Base-by-base conservation (phyloP, 805 yeast genomes). In the Myxozyma sirexii region DNA sequence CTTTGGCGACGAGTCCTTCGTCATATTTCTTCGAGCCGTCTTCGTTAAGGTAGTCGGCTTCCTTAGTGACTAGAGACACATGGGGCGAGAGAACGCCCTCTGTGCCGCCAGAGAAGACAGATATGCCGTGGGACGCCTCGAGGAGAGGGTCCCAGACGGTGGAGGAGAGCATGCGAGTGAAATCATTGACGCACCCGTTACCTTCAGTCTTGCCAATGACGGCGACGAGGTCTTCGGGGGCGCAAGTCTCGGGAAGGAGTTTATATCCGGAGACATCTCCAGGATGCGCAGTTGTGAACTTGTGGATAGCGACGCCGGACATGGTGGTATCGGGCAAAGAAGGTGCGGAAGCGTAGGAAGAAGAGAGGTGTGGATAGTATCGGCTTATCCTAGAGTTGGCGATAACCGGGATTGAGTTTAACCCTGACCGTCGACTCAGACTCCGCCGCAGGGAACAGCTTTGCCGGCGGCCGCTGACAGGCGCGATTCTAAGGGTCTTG, bases 71-170 rank as follows among this genome's bases (percentile, higher is more conserved):
- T 21, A 62, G 54, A 33, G 64, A 55, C 8, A 62, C 65, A 45
- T 62, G 65, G 8, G 65, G 65, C 10, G 60, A 55, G 38, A 62
- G 60, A 37, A 62, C 65, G 15, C 65, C 65, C 46, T 62, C 65
- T 17, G 65, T 62, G 29, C 65, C 65, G 35, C 65, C 65, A n/a
- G 65, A 62, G 60, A 62, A 62, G 21, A 62, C 65, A 19, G 63
- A 59, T 27, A 62, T 62, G 23, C 65, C 65, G 26, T 29, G 33
- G 7, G 56, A 52, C 13, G 57, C 53, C 33, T 60, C 60, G 24
- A 62, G 63, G 21, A 52, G 50, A 27, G 65, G 65, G 46, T 62
- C 65, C 65, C 65, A 62, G 26, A 62, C 65, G 31, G 57, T 51
- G 21, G 65, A 57, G 27, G 65, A 62, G 46, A 62, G 63, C 65